A percentile compares a stretch with the other conserved stretches of the same genome.
These are phyloP conservation scores for Galium porrigens DNA, from an alignment of 305 asterid genomes.

Conservation along the genomic window DNA sequence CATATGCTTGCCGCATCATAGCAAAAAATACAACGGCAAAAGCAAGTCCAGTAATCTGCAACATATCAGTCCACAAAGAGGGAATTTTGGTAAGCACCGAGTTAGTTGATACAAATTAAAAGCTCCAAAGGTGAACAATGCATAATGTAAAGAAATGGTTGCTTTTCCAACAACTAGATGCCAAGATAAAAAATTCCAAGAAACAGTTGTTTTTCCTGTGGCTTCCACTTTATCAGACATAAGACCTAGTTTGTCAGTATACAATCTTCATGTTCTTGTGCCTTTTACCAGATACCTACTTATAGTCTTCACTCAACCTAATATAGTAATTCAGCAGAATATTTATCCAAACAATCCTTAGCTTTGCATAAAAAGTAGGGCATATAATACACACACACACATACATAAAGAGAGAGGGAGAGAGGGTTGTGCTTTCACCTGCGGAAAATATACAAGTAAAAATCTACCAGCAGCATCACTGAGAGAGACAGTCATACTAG, in stretches of 20 bases:
- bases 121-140: background rate
- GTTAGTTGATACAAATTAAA: background rate
- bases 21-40: conserved; percentile 71
- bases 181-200: background rate
- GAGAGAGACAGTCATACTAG: conserved; percentile 49
- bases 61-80: conserved; percentile 23
- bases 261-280: too few species aligned
- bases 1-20: conserved; percentile 82
- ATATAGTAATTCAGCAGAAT: background rate
- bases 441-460: conserved; percentile 65
- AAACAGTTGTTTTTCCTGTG: background rate
- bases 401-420: background rate
- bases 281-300: too few species aligned
- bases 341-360: background rate
- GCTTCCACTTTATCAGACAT: background rate
- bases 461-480: conserved; percentile 72
- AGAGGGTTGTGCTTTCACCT: conserved; percentile 35
- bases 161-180: background rate
- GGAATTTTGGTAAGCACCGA: conserved; percentile 17
- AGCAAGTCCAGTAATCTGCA: conserved; percentile 82
- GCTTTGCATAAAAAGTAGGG: too few species aligned
- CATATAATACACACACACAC: too few species aligned
- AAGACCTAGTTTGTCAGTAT: background rate
- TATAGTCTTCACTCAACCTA: too few species aligned
- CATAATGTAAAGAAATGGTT: background rate